Base-by-base conservation (phyloP, 2,329 filamentous ascomycete species). In the Hysterium pulicare region DNA sequence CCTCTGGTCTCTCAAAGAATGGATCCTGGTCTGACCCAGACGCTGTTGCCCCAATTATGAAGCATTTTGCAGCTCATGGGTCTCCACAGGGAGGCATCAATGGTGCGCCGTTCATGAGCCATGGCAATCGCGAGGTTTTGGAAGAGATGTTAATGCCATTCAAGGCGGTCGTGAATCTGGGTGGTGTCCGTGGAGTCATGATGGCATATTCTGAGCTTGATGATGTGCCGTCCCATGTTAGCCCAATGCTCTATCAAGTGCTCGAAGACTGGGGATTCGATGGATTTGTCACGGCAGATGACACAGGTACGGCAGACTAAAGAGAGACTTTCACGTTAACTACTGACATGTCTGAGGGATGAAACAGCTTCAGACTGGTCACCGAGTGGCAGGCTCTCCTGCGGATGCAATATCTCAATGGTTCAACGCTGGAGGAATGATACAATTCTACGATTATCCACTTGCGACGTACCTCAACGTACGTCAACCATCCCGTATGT, bases 31-130 rank as follows among this genome's bases (percentile, higher is more conserved):
- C 61, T 4, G 66, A 69, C 2, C 54, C 60, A 0, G 69, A 73
- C 51, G 71, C 71, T 5, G 66, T 73, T 6, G 67, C 61, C 15
- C 71, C 71, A 0, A 66, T 72, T 1, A 62, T 73, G 54, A 73
- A 73, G 59, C 71, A 73, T 49, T 73, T 73, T 48, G 70, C 70
- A 0, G 71, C 70, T 0, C 69, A 73, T 48, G 71, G 70, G 0
- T 60, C 67, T 19, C 68, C 68, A 0, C 69, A 72, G 42, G 64
- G 61, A 6, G 71, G 71, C 0, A 64, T 67, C 13, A 73, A 73
- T 38, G 68, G 68, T 2, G 68, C 68, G 1, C 70, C 71, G 4
- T 72, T 68, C 30, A 71, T 72, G 64, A 64, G 69, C 0, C 68
- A 68, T 32, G 71, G 70, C 1, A 70, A 66, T 23, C 62, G 71